These are phyloP conservation scores for Verbena officinalis DNA, from an alignment of 257 asterid species.

Conservation along the genomic window DNA sequence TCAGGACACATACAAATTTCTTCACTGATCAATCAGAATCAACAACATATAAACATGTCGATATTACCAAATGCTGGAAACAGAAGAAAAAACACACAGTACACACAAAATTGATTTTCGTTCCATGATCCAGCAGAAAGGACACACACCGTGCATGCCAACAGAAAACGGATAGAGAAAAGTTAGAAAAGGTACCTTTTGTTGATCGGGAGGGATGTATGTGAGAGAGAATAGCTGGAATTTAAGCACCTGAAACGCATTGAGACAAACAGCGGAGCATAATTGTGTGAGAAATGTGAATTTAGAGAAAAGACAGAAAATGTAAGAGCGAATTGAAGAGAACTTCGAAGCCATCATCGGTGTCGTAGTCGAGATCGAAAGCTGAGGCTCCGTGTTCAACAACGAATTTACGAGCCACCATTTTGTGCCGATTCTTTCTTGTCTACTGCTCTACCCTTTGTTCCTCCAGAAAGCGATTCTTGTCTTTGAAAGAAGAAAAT, in stretches of 20 bases:
- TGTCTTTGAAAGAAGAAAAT: too few relatives aligned
- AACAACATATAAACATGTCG: neutral
- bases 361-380: slow-evolving; percentile 84
- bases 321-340: slow-evolving; percentile 26
- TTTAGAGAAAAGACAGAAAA: slow-evolving; percentile 9
- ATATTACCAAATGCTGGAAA: slow-evolving; percentile 4
- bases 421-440: slow-evolving; percentile 35
- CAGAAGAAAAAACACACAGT: neutral
- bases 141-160: neutral
- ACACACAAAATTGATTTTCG: neutral
- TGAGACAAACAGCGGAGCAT: slow-evolving; percentile 5
- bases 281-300: slow-evolving; percentile 27
- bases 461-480: too few relatives aligned
- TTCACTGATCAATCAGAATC: neutral
- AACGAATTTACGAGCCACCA: slow-evolving; percentile 79
- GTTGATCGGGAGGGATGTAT: slow-evolving; percentile 85
- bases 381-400: slow-evolving; percentile 60
- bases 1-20: neutral
- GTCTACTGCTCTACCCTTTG: neutral
- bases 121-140: neutral
- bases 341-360: slow-evolving; percentile 90
- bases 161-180: neutral
- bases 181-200: slow-evolving; percentile 52
- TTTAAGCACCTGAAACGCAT: slow-evolving; percentile 67
- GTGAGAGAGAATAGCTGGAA: slow-evolving; percentile 94